Percentiles rank a stretch among this genome's conserved stretches.
Conservation (phyloP, 2,329 filamentous ascomycete species). For the Aureobasidium musti region DNA sequence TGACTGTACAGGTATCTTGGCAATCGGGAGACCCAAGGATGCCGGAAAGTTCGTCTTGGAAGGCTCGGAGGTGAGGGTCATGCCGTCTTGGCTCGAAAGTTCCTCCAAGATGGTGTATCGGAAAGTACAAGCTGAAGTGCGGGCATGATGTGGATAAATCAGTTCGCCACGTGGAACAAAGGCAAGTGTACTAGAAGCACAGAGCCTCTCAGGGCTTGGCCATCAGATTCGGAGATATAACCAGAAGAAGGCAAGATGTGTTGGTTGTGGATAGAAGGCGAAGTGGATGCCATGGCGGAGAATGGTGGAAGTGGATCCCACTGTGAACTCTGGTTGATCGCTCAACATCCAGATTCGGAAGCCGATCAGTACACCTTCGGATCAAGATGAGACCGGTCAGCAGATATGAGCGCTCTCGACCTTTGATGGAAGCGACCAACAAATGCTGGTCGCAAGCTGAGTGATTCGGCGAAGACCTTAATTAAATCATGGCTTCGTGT, state of each 20-base stretch:
- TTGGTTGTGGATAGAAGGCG: neutral
- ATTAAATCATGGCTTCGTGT: neutral
- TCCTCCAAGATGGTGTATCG: neutral
- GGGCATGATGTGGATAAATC: neutral
- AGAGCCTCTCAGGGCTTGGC: neutral
- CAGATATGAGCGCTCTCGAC: neutral
- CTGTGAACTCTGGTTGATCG: neutral
- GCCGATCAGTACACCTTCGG: neutral
- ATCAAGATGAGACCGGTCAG: neutral
- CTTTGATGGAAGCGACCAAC: neutral
- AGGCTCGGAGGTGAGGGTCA: neutral
- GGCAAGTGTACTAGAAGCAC: neutral
- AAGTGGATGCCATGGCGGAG: constrained; percentile 4
- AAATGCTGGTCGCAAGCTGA: neutral
- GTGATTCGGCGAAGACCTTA: neutral
- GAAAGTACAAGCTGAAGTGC: neutral
- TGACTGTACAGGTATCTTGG: too few relatives aligned
- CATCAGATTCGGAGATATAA: neutral
- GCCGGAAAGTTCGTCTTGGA: neutral
- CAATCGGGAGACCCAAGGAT: too few relatives aligned
- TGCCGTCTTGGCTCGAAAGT: neutral
- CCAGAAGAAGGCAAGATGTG: neutral
- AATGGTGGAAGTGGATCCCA: constrained; percentile 2
- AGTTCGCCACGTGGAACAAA: neutral
- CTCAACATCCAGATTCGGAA: neutral